These are phyloP conservation scores for Serendipita sp. DNA, from an alignment of 768 basidiomycete species.

Conservation along the genomic window DNA sequence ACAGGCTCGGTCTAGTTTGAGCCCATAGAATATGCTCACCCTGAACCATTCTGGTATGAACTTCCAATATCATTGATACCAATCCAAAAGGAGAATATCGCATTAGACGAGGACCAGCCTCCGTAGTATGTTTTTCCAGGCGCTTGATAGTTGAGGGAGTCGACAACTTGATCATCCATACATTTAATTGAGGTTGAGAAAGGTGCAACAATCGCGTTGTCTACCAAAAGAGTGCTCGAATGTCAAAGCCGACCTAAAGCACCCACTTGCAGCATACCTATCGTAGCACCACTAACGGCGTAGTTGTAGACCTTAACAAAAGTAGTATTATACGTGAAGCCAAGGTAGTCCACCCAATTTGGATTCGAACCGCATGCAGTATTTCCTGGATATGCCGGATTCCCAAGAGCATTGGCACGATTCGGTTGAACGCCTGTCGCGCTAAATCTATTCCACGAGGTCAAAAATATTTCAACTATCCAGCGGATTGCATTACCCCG, in stretches of 20 bases:
- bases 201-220: constrained; percentile 25
- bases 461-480: background rate
- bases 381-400: constrained; percentile 36
- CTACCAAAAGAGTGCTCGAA: constrained; percentile 46
- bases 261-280: constrained; percentile 38
- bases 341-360: constrained; percentile 45
- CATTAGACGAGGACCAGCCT: constrained; percentile 39
- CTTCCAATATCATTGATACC: constrained; percentile 49
- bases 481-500: background rate
- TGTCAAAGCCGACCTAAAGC: constrained; percentile 25
- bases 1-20: constrained; percentile 31
- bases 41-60: constrained; percentile 20
- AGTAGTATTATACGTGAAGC: constrained; percentile 36
- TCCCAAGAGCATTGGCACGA: constrained; percentile 34
- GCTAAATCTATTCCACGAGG: background rate
- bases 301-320: constrained; percentile 44
- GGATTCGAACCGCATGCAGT: constrained; percentile 35
- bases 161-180: constrained; percentile 43
- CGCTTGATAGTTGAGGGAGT: constrained; percentile 30
- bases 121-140: constrained; percentile 27
- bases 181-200: constrained; percentile 16
- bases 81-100: constrained; percentile 53
- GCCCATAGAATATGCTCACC: constrained; percentile 22
- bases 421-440: constrained; percentile 25
- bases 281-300: constrained; percentile 52